Evolutionary conservation across 371 early-diverging fungal species (phyloP).

Genomic region (Rhizopus microsporus): DNA sequence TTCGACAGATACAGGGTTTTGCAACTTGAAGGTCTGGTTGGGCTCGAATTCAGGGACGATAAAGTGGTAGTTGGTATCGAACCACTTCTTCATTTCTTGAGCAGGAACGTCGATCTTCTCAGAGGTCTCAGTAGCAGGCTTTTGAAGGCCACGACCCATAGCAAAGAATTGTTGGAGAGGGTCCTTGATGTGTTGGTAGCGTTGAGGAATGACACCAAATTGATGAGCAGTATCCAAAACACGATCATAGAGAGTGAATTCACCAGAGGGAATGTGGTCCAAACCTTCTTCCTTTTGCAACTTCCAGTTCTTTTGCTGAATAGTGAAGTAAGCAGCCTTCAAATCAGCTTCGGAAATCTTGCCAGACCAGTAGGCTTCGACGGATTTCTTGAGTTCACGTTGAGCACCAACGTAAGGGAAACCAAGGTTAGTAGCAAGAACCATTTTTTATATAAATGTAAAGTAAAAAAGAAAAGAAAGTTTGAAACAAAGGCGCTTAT

Average conservation of each 20-base stretch:
- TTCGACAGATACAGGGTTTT: constrained; percentile 73
- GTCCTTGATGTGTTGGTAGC: constrained; percentile 66
- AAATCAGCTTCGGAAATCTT: constrained; percentile 80
- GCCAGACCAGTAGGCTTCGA: constrained; percentile 92
- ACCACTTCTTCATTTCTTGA: constrained; percentile 96
- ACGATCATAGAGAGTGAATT: constrained; percentile 96
- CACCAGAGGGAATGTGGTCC: constrained; percentile 87
- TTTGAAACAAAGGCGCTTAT: background rate
- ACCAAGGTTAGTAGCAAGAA: constrained; percentile 74
- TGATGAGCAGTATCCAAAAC: constrained; percentile 86
- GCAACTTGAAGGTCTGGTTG: constrained; percentile 74
- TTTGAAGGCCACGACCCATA: constrained; percentile 94
- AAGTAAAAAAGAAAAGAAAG: constrained; percentile 1
- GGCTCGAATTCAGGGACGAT: constrained; percentile 89
- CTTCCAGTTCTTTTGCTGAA: constrained; percentile 90
- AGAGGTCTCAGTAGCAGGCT: constrained; percentile 58
- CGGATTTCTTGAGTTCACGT: constrained; percentile 87
- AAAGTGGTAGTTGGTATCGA: constrained; percentile 95
- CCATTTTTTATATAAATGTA: constrained; percentile 47
- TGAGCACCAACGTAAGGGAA: constrained; percentile 83
- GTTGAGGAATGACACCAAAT: constrained; percentile 76
- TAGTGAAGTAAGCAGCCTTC: constrained; percentile 67
- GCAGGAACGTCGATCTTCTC: constrained; percentile 88
- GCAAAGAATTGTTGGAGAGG: constrained; percentile 92
- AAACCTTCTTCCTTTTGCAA: constrained; percentile 81